Evolutionary conservation across 768 basidiomycete species (phyloP).

Genomic region (Amanita rimosa): DNA sequence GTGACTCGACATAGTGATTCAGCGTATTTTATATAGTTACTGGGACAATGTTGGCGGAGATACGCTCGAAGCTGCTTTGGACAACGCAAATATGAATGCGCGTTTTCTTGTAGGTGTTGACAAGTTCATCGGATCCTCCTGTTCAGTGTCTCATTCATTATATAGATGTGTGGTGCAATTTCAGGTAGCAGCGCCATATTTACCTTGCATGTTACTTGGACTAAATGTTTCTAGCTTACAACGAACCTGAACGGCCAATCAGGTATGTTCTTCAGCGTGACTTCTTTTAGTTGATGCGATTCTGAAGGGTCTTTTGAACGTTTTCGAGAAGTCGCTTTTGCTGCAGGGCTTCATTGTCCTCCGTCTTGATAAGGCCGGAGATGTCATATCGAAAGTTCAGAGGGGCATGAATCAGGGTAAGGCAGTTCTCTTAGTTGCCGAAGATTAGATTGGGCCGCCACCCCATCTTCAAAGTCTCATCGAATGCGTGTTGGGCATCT

Average conservation of each 20-base stretch:
- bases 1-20: background rate
- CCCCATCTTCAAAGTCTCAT: too few species aligned
- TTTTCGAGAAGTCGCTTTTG: conserved; percentile 29
- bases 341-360: conserved; percentile 32
- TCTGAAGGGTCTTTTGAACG: conserved; percentile 23
- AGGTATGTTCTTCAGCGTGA: conserved; percentile 2
- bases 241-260: conserved; percentile 2
- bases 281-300: background rate
- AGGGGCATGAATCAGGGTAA: conserved; percentile 18
- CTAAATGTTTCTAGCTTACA: conserved; percentile 2
- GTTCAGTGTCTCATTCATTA: background rate
- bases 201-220: background rate
- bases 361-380: conserved; percentile 21
- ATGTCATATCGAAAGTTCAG: conserved; percentile 23
- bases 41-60: conserved; percentile 40
- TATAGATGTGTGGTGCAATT: conserved; percentile 4
- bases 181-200: background rate
- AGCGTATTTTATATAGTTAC: conserved; percentile 5
- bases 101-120: conserved; percentile 26
- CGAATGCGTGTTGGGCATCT: too few species aligned
- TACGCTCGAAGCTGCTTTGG: conserved; percentile 20
- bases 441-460: conserved; percentile 6
- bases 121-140: background rate
- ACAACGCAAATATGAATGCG: conserved; percentile 25
- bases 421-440: conserved; percentile 16